phyloP scores from a whole-genome alignment of 2,329 filamentous ascomycete species.

The Pseudogymnoascus sp. region DNA sequence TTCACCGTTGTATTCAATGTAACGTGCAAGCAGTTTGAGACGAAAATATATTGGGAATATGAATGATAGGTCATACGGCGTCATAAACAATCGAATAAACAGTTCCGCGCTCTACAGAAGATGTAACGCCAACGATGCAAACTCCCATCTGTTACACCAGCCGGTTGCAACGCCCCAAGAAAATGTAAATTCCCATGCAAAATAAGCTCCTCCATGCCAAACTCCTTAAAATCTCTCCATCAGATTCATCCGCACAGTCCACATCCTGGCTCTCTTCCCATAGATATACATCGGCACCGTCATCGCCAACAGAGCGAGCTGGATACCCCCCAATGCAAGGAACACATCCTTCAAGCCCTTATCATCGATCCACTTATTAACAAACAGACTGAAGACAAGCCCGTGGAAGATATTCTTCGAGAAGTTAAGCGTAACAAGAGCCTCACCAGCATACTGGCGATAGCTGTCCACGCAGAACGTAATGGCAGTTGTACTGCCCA shows the following conservation, averaged over 20 bases:
- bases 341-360: constrained; percentile 74
- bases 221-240: constrained; percentile 63
- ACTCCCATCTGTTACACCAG: background rate
- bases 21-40: background rate
- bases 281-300: constrained; percentile 63
- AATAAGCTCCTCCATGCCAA: background rate
- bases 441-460: constrained; percentile 86
- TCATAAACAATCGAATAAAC: background rate
- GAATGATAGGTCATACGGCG: background rate
- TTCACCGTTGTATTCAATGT: background rate
- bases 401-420: constrained; percentile 92
- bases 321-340: constrained; percentile 76
- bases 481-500: constrained; percentile 85
- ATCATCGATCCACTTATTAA: constrained; percentile 70
- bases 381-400: constrained; percentile 79
- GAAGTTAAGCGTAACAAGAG: constrained; percentile 88
- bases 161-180: background rate
- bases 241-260: constrained; percentile 78
- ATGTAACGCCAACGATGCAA: constrained; percentile 6
- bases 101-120: background rate
- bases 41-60: background rate
- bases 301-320: constrained; percentile 63
- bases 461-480: constrained; percentile 94
- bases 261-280: constrained; percentile 86
- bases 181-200: background rate